Base-by-base conservation (phyloP, 108 stramenopile species). In the Cylindrotheca closterium region DNA sequence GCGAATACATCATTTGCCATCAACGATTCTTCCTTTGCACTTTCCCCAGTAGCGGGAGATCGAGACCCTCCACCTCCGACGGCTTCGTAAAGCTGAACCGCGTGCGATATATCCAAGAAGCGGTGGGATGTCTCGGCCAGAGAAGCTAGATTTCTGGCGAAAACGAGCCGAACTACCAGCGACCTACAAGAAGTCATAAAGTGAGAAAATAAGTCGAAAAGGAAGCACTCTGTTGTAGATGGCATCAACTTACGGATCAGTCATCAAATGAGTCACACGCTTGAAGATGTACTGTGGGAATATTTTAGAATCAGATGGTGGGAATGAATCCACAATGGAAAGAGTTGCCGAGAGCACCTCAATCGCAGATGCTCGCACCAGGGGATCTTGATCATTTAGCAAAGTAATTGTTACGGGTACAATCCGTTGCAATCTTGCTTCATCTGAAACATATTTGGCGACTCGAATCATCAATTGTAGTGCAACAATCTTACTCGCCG, bases 221-320 rank as follows among this genome's bases (percentile, higher is more conserved):
- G 37, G n/a, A n/a, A n/a, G n/a, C n/a, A n/a, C 15, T 10, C 15
- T 42, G 58, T 74, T 81, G 15, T 10, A 42, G 37, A 42, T 15
- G 10, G 37, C 7, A 42, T 10, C 15, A 15, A 42, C 37, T 42
- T 42, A 42, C 23, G 86, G 68, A 79, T 98, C 98, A 19, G 81
- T 89, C 32, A 83, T 84, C 21, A 98, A 62, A 52, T 89, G 89
- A 24, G 88, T 71, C 2, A 99, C 87, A 23, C 92, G 77, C 49
- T 96, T 97, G 75, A 97, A 97, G 22, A 99, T 80, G 66, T 97
- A 99, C 59, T 91, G 82, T 5, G 94, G 92, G 55, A 99, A 98
- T 0, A 99, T 70, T 59, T 90, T 78, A 22, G 93, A 87, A 73
- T 97, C 96, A 10, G 93, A 95, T 0, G 94, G 92, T 12, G 94